Evolutionary conservation across 2,329 filamentous ascomycete species (phyloP).

Genomic region (Xylariaceae sp.): DNA sequence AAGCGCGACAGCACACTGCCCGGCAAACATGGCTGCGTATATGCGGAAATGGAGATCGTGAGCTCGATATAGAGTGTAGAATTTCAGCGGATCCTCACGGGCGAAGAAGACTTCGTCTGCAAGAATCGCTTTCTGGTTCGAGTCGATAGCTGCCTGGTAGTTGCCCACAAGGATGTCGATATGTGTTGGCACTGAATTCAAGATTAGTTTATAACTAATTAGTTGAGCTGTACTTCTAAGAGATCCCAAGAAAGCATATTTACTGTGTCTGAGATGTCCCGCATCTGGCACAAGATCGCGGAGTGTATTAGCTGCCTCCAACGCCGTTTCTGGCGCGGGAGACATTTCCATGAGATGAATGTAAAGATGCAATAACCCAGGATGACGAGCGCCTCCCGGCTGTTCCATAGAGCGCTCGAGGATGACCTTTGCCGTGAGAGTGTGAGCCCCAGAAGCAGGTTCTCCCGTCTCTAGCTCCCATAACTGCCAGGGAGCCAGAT

Average conservation of each 20-base stretch:
- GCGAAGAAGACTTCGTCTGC: constrained; percentile 65
- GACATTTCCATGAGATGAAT: constrained; percentile 81
- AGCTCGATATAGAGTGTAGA: constrained; percentile 72
- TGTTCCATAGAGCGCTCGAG: constrained; percentile 56
- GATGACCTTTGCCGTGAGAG: constrained; percentile 53
- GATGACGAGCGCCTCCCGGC: constrained; percentile 51
- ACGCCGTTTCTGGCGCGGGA: constrained; percentile 56
- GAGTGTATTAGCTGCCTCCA: constrained; percentile 58
- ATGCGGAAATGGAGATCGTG: constrained; percentile 74
- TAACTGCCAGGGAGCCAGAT: constrained; percentile 60
- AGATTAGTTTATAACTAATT: too few relatives aligned
- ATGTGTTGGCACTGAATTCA: constrained; percentile 75
- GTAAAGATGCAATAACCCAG: constrained; percentile 70
- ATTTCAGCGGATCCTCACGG: constrained; percentile 59
- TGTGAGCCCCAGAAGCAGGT: constrained; percentile 51
- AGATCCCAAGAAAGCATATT: too few relatives aligned
- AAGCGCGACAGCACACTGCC: constrained; percentile 58
- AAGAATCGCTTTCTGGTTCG: constrained; percentile 62
- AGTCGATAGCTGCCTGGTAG: constrained; percentile 61
- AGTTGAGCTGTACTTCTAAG: too few relatives aligned
- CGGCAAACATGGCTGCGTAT: constrained; percentile 76
- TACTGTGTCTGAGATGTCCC: constrained; percentile 48
- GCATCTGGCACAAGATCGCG: constrained; percentile 64
- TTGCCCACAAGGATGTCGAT: constrained; percentile 71
- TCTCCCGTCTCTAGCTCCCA: constrained; percentile 59